phyloP scores from a whole-genome alignment of 1,139 yeast genomes.

The Maudiozyma humilis region DNA sequence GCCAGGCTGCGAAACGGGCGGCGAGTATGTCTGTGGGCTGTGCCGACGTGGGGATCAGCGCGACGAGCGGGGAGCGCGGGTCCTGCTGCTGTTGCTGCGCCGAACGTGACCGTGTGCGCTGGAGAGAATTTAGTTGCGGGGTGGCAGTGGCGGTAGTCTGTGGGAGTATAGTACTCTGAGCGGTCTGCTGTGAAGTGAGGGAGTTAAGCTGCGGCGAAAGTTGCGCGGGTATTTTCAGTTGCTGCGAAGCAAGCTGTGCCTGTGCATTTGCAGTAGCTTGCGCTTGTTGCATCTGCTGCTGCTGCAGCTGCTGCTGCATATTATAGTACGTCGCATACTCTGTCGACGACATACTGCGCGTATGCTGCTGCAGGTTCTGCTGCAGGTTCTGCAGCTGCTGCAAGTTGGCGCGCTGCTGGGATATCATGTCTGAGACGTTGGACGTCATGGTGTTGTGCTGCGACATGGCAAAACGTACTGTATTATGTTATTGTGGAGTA shows the following conservation, averaged over 20 bases:
- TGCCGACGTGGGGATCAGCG: slow-evolving; percentile 45
- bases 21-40: slow-evolving; percentile 86
- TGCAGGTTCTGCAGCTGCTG: slow-evolving; percentile 33
- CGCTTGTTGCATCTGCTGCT: slow-evolving; percentile 3
- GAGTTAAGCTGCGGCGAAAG: background rate
- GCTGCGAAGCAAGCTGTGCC: slow-evolving; percentile 1
- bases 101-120: slow-evolving; percentile 6
- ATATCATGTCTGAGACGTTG: slow-evolving; percentile 29
- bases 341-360: slow-evolving; percentile 11
- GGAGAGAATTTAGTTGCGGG: slow-evolving; percentile 10
- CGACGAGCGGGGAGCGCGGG: slow-evolving; percentile 39
- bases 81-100: slow-evolving; percentile 20
- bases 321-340: slow-evolving; percentile 7
- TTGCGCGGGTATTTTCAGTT: background rate
- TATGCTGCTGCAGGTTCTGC: slow-evolving; percentile 13
- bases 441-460: slow-evolving; percentile 35
- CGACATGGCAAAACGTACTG: slow-evolving; percentile 28
- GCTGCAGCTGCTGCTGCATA: slow-evolving; percentile 6
- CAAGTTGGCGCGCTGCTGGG: slow-evolving; percentile 35
- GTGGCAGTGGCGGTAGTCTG: too few species aligned
- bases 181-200: slow-evolving; percentile 5
- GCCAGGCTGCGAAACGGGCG: slow-evolving; percentile 77
- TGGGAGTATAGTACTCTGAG: slow-evolving; percentile 3
- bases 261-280: background rate
- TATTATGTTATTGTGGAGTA: too few species aligned